phyloP scores from a whole-genome alignment of 225 moss, liverwort and hornwort genomes.

The Ulota crispa region DNA sequence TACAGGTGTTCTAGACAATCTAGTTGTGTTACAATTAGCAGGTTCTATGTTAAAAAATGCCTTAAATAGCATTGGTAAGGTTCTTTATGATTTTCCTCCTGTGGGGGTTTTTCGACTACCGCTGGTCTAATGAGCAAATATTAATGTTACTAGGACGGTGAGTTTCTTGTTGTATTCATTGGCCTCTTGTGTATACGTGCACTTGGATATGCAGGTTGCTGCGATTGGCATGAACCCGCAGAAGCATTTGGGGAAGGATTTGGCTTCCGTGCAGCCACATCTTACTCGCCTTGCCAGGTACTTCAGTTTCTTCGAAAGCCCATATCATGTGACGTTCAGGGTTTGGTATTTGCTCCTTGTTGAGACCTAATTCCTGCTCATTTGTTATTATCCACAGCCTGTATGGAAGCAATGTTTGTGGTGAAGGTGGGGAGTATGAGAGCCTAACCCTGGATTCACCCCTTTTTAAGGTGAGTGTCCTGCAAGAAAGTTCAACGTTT shows the following conservation, averaged over 20 bases:
- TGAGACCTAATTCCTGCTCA: background rate
- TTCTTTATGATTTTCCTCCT: background rate
- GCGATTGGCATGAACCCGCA: slow-evolving; percentile 92
- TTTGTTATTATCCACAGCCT: slow-evolving; percentile 38
- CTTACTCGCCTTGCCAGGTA: slow-evolving; percentile 82
- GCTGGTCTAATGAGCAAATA: background rate
- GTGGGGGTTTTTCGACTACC: background rate
- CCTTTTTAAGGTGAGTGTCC: slow-evolving; percentile 70
- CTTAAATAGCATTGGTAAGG: background rate
- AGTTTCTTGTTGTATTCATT: slow-evolving; percentile 8
- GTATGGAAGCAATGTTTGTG: slow-evolving; percentile 92
- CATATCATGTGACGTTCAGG: background rate
- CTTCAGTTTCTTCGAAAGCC: background rate
- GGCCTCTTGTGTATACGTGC: background rate
- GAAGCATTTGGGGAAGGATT: slow-evolving; percentile 91
- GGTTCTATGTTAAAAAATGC: background rate
- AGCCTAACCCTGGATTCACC: slow-evolving; percentile 83
- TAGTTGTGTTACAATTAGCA: background rate
- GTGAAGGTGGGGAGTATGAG: slow-evolving; percentile 99
- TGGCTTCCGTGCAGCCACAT: slow-evolving; percentile 74
- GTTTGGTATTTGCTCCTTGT: background rate
- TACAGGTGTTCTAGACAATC: background rate
- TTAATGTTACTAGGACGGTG: background rate
- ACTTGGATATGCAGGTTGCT: slow-evolving; percentile 66
- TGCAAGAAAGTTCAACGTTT: background rate